Percentiles rank a stretch among this genome's conserved stretches.
phyloP scores from a whole-genome alignment of 2,329 filamentous ascomycete species.

The Fusarium sp. region DNA sequence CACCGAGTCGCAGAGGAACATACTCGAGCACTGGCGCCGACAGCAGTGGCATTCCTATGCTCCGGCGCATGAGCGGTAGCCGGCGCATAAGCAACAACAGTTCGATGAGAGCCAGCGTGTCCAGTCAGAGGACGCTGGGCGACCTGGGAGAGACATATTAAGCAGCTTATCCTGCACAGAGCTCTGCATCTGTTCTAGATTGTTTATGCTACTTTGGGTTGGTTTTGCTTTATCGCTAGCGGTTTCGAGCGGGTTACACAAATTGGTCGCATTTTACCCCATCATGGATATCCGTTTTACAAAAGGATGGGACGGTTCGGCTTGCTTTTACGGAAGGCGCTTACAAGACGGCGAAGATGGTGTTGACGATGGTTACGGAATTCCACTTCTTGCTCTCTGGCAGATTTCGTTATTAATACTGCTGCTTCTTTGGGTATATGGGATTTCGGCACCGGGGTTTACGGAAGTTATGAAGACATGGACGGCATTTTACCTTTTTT shows the following conservation, averaged over 20 bases:
- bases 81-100: conserved; percentile 54
- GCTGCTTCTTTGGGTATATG: conserved; percentile 42
- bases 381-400: conserved; percentile 40
- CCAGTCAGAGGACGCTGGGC: conserved; percentile 53
- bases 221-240: conserved; percentile 36
- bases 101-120: conserved; percentile 46
- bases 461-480: conserved; percentile 46
- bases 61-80: conserved; percentile 57
- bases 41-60: conserved; percentile 58
- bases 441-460: conserved; percentile 41
- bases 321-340: conserved; percentile 45
- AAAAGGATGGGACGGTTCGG: conserved; percentile 35
- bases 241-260: conserved; percentile 36
- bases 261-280: conserved; percentile 36
- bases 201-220: conserved; percentile 34
- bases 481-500: conserved; percentile 43
- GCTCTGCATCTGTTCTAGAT: conserved; percentile 18
- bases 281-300: conserved; percentile 38
- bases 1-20: conserved; percentile 64
- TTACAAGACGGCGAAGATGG: conserved; percentile 38
- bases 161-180: conserved; percentile 26
- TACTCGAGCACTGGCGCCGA: conserved; percentile 59
- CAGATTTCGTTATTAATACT: conserved; percentile 39
- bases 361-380: conserved; percentile 47
- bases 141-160: conserved; percentile 66